Evolutionary conservation across 306 rosid genomes (phyloP).

Genomic region (Cucurbita pepo): DNA sequence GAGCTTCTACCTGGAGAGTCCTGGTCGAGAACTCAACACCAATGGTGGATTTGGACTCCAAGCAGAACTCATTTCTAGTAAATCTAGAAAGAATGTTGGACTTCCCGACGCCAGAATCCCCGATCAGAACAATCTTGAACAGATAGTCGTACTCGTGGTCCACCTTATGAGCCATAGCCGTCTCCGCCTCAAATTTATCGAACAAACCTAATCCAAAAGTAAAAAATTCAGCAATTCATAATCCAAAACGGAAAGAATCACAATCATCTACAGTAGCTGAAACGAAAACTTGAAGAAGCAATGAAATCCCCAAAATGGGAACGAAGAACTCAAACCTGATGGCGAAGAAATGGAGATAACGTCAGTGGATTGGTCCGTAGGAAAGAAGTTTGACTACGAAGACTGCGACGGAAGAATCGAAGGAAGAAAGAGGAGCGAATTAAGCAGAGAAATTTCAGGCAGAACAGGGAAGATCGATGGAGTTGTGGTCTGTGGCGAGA

Average conservation of each 20-base stretch:
- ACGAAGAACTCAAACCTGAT: neutral
- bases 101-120: constrained; percentile 95
- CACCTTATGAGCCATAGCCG: constrained; percentile 73
- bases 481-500: neutral
- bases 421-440: neutral
- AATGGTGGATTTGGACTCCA: constrained; percentile 93
- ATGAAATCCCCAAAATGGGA: neutral
- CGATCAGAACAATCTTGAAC: constrained; percentile 96
- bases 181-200: constrained; percentile 18
- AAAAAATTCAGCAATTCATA: neutral
- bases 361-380: neutral
- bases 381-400: neutral
- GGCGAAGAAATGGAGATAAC: neutral
- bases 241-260: neutral
- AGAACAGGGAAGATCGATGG: neutral
- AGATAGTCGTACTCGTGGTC: constrained; percentile 94
- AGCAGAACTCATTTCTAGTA: constrained; percentile 91
- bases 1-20: constrained; percentile 64
- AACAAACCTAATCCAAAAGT: constrained; percentile 17
- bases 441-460: neutral
- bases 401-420: neutral
- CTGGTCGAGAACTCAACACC: constrained; percentile 97
- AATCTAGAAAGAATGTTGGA: constrained; percentile 95
- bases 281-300: neutral
- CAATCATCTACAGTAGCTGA: neutral